phyloP scores from a whole-genome alignment of 331 rosid species.

The Arachis monticola region DNA sequence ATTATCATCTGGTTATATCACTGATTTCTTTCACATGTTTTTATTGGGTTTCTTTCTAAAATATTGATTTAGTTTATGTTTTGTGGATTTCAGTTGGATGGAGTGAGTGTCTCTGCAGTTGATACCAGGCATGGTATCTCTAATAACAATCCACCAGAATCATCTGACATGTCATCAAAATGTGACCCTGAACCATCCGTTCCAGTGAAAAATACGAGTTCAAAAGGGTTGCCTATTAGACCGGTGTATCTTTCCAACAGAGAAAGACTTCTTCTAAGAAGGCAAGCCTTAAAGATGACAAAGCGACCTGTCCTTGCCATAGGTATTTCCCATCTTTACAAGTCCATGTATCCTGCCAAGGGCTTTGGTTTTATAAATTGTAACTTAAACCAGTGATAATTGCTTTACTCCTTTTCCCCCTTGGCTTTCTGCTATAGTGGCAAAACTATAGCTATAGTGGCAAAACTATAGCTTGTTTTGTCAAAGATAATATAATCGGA shows the following conservation, averaged over 20 bases:
- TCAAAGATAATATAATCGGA: constrained; percentile 1
- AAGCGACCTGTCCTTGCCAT: constrained; percentile 80
- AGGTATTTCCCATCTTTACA: constrained; percentile 55
- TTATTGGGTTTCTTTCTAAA: constrained; percentile 19
- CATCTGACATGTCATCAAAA: constrained; percentile 43
- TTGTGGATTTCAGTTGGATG: constrained; percentile 59
- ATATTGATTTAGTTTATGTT: constrained; percentile 29
- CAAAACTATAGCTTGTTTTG: constrained; percentile 16
- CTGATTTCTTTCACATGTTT: constrained; percentile 29
- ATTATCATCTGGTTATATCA: constrained; percentile 43
- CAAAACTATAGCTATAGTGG: too few species aligned
- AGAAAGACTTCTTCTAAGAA: constrained; percentile 83
- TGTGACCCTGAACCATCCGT: constrained; percentile 39
- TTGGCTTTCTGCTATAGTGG: neutral
- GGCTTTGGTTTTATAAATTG: constrained; percentile 22
- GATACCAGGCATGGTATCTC: constrained; percentile 39
- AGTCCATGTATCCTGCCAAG: neutral
- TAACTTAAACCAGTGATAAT: constrained; percentile 7
- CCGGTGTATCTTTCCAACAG: constrained; percentile 67
- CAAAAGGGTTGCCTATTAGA: constrained; percentile 47
- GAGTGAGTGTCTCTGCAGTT: constrained; percentile 34
- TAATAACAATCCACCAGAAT: constrained; percentile 38
- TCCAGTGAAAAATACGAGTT: constrained; percentile 42
- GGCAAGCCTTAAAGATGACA: constrained; percentile 78
- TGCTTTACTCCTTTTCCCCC: neutral